Conservation (phyloP, 495 filamentous ascomycete genomes). For the Neurospora tetraspora region DNA sequence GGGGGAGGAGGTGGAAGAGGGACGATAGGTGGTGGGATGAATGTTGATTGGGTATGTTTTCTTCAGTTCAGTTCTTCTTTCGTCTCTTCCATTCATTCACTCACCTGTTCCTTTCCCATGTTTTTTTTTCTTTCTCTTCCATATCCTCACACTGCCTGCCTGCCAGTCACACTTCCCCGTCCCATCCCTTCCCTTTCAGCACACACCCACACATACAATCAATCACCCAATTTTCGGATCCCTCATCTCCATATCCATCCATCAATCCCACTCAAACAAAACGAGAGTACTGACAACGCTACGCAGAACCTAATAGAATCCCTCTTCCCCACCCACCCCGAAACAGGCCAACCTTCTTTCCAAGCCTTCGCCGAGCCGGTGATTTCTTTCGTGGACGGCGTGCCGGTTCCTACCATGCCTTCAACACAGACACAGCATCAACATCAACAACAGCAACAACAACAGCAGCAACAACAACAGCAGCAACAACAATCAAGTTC, state of each 20-base stretch:
- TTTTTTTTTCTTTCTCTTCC: background rate
- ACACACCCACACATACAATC: too few relatives aligned
- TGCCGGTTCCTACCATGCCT: background rate
- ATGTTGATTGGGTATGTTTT: background rate
- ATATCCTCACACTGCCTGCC: background rate
- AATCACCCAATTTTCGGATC: background rate
- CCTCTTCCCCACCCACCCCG: conserved; percentile 27
- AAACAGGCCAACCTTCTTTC: conserved; percentile 26
- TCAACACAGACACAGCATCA: background rate
- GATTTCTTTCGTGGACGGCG: background rate
- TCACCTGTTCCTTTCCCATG: background rate
- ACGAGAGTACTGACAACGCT: background rate
- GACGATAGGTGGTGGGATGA: background rate
- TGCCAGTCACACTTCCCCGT: background rate
- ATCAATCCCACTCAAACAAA: too few relatives aligned
- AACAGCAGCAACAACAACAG: background rate
- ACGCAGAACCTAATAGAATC: conserved; percentile 22
- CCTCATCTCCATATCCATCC: too few relatives aligned
- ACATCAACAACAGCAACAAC: background rate
- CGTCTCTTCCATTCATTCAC: background rate
- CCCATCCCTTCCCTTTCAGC: background rate
- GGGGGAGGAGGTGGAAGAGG: background rate
- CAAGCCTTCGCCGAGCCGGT: conserved; percentile 21
- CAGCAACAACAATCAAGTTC: too few relatives aligned
- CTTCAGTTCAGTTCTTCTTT: too few relatives aligned